Conservation (phyloP, 2,329 filamentous ascomycete species). For the Nigrograna mackinnonii region DNA sequence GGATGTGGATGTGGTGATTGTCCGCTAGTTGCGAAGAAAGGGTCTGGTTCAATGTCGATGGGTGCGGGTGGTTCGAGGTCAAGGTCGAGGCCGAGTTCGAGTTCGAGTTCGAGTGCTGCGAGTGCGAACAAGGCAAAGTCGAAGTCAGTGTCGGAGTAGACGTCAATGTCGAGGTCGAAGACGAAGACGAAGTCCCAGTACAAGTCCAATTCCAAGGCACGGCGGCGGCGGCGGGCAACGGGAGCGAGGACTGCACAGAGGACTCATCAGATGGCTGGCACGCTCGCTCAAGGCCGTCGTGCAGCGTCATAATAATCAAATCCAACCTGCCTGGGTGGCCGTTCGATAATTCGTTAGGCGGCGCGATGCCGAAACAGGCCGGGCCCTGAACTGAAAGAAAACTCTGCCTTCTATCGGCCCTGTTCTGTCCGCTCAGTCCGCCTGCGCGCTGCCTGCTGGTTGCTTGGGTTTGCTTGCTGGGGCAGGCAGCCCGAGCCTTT, state of each 20-base stretch:
- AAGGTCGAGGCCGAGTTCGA: slow-evolving; percentile 4
- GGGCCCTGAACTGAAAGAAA: slow-evolving; percentile 31
- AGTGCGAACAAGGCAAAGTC: too few relatives aligned
- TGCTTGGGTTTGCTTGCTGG: too few relatives aligned
- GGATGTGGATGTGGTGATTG: neutral
- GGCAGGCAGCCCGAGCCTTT: slow-evolving; percentile 28
- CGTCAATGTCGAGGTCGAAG: too few relatives aligned
- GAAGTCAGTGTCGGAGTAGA: too few relatives aligned
- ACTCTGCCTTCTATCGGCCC: slow-evolving; percentile 38
- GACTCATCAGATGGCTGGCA: slow-evolving; percentile 10
- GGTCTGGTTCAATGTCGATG: neutral
- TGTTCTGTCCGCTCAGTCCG: slow-evolving; percentile 23
- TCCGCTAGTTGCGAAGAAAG: neutral
- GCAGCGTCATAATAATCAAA: slow-evolving; percentile 36
- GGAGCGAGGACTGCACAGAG: neutral
- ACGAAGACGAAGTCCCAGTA: too few relatives aligned
- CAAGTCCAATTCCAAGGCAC: too few relatives aligned
- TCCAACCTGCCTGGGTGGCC: slow-evolving; percentile 29
- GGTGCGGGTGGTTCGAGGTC: slow-evolving; percentile 5
- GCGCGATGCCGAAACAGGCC: slow-evolving; percentile 37
- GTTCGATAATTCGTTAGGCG: slow-evolving; percentile 27
- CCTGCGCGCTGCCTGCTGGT: too few relatives aligned
- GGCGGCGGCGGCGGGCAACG: too few relatives aligned
- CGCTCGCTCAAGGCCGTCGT: slow-evolving; percentile 1
- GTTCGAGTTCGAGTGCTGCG: too few relatives aligned